These are phyloP conservation scores for Bruguiera parviflora DNA, from an alignment of 345 rosid species.

Conservation along the genomic window DNA sequence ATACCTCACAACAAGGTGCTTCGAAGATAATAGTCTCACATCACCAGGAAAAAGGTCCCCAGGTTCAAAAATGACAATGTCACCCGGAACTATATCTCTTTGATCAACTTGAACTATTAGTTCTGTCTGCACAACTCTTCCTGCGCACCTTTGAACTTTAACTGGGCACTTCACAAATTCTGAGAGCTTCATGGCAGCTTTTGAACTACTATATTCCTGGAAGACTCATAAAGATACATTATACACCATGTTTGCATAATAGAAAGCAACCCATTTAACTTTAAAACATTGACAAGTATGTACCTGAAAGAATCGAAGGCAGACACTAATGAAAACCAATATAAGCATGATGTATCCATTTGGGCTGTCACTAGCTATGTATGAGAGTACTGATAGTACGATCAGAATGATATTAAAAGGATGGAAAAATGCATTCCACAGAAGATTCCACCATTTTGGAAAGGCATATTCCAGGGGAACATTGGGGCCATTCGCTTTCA, in stretches of 20 bases:
- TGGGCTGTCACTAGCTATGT: constrained; percentile 55
- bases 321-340: constrained; percentile 58
- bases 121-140: constrained; percentile 65
- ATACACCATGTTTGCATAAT: not conserved
- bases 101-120: constrained; percentile 64
- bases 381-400: constrained; percentile 56
- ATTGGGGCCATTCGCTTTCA: constrained; percentile 63
- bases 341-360: constrained; percentile 65
- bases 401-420: constrained; percentile 67
- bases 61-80: constrained; percentile 61
- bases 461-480: constrained; percentile 43
- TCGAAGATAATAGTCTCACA: constrained; percentile 60
- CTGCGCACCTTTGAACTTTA: constrained; percentile 76
- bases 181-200: constrained; percentile 70
- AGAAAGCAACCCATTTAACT: not conserved
- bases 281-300: not conserved
- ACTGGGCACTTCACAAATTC: constrained; percentile 58
- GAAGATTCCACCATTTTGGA: constrained; percentile 61
- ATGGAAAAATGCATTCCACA: constrained; percentile 67
- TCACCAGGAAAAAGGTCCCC: constrained; percentile 77
- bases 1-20: constrained; percentile 65
- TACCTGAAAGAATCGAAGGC: constrained; percentile 66
- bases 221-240: constrained; percentile 8
- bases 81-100: constrained; percentile 70
- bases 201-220: constrained; percentile 66